Evolutionary conservation across 2,329 filamentous ascomycete genomes (phyloP), one percentile per base, ranked within the genome.

Genomic region (Colletotrichum viniferum): DNA sequence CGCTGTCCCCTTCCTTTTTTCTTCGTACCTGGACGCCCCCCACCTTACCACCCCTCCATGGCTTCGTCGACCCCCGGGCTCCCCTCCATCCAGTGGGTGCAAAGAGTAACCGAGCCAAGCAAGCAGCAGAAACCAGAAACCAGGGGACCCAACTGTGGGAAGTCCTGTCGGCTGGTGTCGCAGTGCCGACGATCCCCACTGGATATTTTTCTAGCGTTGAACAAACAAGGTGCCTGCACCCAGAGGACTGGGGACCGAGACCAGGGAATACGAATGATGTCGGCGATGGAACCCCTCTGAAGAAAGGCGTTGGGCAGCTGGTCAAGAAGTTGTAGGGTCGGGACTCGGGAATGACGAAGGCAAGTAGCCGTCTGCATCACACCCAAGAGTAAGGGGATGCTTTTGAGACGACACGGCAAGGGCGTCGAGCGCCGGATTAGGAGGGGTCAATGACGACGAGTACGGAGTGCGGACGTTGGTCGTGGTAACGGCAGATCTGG

Each of bases 211-310:
- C 60, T 77, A 76, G 76, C 73, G 76, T 70, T 73, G 38, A 64
- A 68, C 58, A 70, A 77, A 69, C 76, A 76, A 36, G 76, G 73
- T 76, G 68, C 64, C 70, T 55, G 73, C 63, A 68, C 58, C 63
- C 63, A 73, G 64, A 43, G 56, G 32, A 58, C 70, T 55, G 73
- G 73, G 60, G 64, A 67, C 61, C 38, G 62, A 48, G 69, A 63
- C 73, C 68, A 69, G 75, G 75, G 63, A 76, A 77, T 77, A 76
- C 76, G 76, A 77, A 77, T 76, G 73, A 77, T 74, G 73, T 73
- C 64, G 69, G 73, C 43, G 61, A 76, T 73, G 72, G 71, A 71
- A 71, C 56, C 61, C 36, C 55, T 36, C n/a, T 55, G 58, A 71
- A 43, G 56, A 74, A 65, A 52, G 56, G 52, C 36, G 52, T 36